These are phyloP conservation scores for Kwoniella shandongensis DNA, from an alignment of 768 basidiomycete species.

Conservation along the genomic window DNA sequence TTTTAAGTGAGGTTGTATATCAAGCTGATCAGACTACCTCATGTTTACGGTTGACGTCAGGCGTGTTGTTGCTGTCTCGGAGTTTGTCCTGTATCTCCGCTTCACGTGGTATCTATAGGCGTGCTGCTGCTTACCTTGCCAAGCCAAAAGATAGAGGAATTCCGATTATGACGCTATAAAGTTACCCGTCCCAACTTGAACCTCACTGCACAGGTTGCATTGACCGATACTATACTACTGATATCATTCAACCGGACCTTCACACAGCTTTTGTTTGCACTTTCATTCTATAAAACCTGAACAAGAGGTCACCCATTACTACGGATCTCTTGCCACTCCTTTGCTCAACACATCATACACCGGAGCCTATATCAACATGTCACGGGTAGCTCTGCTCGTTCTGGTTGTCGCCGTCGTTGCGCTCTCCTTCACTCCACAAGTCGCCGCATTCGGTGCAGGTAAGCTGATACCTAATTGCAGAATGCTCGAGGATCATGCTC, in stretches of 20 bases:
- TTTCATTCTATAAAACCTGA: neutral
- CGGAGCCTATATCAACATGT: slow-evolving; percentile 20
- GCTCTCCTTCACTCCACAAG: slow-evolving; percentile 41
- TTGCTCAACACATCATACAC: neutral
- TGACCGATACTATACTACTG: neutral
- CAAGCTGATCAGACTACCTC: neutral
- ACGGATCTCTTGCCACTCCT: slow-evolving; percentile 5
- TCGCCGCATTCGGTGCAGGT: slow-evolving; percentile 50
- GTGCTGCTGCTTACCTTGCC: neutral
- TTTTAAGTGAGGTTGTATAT: neutral
- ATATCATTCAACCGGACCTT: neutral
- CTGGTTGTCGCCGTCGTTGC: slow-evolving; percentile 37
- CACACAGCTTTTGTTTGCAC: neutral
- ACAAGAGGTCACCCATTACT: neutral
- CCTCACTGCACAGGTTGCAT: neutral
- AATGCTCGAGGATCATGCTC: neutral
- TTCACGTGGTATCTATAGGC: slow-evolving; percentile 1
- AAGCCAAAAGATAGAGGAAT: neutral
- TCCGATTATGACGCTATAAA: too few relatives aligned
- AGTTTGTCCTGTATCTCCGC: too few relatives aligned
- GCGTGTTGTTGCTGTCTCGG: too few relatives aligned
- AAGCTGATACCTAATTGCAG: neutral
- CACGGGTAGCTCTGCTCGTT: slow-evolving; percentile 23
- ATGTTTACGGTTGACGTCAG: neutral
- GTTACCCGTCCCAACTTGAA: neutral